A percentile compares a stretch with the other conserved stretches of the same genome.
Conservation (phyloP, 805 yeast genomes). For the Teunomyces aglyptinius region DNA sequence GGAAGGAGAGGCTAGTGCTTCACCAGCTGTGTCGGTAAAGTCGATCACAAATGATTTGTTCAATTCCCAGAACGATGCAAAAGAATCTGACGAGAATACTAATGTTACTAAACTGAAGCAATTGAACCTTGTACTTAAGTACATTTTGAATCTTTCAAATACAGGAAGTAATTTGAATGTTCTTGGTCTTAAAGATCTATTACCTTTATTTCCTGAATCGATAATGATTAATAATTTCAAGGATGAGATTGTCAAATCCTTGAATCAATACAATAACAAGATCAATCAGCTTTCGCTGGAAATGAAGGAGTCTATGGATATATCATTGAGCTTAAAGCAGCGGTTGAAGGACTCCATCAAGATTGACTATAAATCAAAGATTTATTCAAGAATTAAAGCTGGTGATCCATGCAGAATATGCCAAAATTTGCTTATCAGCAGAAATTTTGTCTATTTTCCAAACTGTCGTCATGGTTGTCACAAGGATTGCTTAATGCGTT, state of each 20-base stretch:
- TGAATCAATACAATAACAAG: slow-evolving; percentile 67
- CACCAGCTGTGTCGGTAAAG: slow-evolving; percentile 7
- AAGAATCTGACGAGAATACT: background rate
- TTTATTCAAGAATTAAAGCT: slow-evolving; percentile 70
- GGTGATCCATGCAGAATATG: slow-evolving; percentile 82
- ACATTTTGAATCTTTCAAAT: slow-evolving; percentile 31
- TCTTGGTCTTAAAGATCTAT: slow-evolving; percentile 71
- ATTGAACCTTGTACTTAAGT: slow-evolving; percentile 27
- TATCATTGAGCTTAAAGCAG: slow-evolving; percentile 54
- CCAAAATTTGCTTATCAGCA: slow-evolving; percentile 61
- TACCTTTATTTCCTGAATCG: slow-evolving; percentile 83
- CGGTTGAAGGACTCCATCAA: slow-evolving; percentile 52
- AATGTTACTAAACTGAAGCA: slow-evolving; percentile 7
- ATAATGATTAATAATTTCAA: slow-evolving; percentile 79
- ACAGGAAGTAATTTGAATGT: slow-evolving; percentile 22
- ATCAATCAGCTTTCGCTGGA: slow-evolving; percentile 68
- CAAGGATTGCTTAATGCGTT: slow-evolving; percentile 75
- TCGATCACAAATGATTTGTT: slow-evolving; percentile 13
- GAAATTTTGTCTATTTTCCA: slow-evolving; percentile 79
- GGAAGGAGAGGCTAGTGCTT: slow-evolving; percentile 1
- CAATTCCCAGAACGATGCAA: slow-evolving; percentile 3
- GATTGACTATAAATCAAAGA: slow-evolving; percentile 28
- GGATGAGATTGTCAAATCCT: slow-evolving; percentile 75
- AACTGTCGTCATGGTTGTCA: slow-evolving; percentile 86
- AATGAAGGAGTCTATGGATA: slow-evolving; percentile 68